Base-by-base conservation (phyloP, 2,329 filamentous ascomycete genomes). In the Colletotrichum tamarilloi region DNA sequence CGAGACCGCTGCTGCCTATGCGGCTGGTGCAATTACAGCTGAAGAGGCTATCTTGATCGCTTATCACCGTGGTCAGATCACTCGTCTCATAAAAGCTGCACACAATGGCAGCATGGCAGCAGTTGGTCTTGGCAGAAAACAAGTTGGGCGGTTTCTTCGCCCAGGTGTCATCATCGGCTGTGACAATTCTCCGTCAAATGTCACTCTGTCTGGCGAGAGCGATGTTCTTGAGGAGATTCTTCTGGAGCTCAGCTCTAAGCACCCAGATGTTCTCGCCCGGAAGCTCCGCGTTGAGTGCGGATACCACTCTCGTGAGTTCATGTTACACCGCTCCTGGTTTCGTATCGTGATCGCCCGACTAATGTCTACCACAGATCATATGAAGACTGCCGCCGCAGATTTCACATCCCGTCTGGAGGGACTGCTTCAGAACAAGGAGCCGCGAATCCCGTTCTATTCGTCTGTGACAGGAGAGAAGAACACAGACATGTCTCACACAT, bases 81-180 rank as follows among this genome's bases (percentile, higher is more conserved):
- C 68, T 12, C 53, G 53, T 16, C 26, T 67, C 5, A 66, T 73
- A 19, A 73, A 73, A 35, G 60, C 67, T 30, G 65, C 62, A 3
- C 72, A 67, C 16, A 63, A 80, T 4, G 89, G 89, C 0, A 80
- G 84, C 8, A 91, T 91, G 89, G 83, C 90, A 78, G 89, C 89
- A 1, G 87, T 90, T 3, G 89, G 87, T 2, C 82, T 83, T 1
- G 84, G 81, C 52, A 82, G 84, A 26, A 16, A 56, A 56, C 60
- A 75, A 22, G 49, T 62, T 8, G 73, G 76, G 11, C 1, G 59
- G 52, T 22, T 60, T 60, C n/a, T 81, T 78, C 19, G 77, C 73
- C 12, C 84, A 82, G 83, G 78, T 5, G 71, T 81, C n/a, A 76
- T 70, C 1, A 76, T 82, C 9, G 81, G 80, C 0, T 88, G 88